A percentile compares a stretch with the other conserved stretches of the same genome.
These are phyloP conservation scores for Boletus rubropictus DNA, from an alignment of 768 basidiomycete species.

Conservation along the genomic window DNA sequence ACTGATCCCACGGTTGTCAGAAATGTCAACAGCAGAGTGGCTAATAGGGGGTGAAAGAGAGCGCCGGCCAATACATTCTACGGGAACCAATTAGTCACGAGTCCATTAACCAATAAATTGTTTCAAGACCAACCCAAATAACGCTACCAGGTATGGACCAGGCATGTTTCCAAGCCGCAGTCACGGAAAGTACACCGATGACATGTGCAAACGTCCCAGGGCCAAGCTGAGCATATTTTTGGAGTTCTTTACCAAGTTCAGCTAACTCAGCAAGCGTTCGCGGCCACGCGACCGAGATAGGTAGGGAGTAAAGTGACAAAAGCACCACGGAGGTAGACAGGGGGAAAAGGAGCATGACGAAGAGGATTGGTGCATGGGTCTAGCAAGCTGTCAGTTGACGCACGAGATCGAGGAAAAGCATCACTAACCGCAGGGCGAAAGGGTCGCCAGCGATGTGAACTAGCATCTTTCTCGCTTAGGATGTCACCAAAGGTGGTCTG, in stretches of 20 bases:
- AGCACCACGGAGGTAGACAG: slow-evolving; percentile 57
- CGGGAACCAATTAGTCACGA: slow-evolving; percentile 14
- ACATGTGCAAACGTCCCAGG: slow-evolving; percentile 65
- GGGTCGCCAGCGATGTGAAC: slow-evolving; percentile 27
- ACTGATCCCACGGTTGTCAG: slow-evolving; percentile 86
- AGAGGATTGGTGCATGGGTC: slow-evolving; percentile 60
- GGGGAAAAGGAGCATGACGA: slow-evolving; percentile 61
- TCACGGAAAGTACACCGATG: slow-evolving; percentile 72
- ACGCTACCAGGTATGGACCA: slow-evolving; percentile 97
- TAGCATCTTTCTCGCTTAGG: slow-evolving; percentile 35
- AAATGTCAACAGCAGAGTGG: slow-evolving; percentile 73
- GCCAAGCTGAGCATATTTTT: slow-evolving; percentile 73
- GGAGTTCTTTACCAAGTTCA: slow-evolving; percentile 67
- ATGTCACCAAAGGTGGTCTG: slow-evolving; percentile 41
- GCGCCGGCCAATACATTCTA: slow-evolving; percentile 90
- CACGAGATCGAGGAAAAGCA: not conserved
- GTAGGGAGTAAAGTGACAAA: slow-evolving; percentile 46
- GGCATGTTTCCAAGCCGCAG: slow-evolving; percentile 92
- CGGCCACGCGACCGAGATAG: slow-evolving; percentile 73
- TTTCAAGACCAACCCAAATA: slow-evolving; percentile 59
- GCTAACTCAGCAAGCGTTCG: slow-evolving; percentile 70
- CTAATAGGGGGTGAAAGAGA: slow-evolving; percentile 75
- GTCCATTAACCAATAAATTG: not conserved
- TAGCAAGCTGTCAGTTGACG: slow-evolving; percentile 17
- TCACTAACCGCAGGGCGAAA: slow-evolving; percentile 34